Percentiles rank a stretch among this genome's conserved stretches.
Evolutionary conservation across 208 protist genomes (phyloP).

Genomic region (Leishmania guyanensis): DNA sequence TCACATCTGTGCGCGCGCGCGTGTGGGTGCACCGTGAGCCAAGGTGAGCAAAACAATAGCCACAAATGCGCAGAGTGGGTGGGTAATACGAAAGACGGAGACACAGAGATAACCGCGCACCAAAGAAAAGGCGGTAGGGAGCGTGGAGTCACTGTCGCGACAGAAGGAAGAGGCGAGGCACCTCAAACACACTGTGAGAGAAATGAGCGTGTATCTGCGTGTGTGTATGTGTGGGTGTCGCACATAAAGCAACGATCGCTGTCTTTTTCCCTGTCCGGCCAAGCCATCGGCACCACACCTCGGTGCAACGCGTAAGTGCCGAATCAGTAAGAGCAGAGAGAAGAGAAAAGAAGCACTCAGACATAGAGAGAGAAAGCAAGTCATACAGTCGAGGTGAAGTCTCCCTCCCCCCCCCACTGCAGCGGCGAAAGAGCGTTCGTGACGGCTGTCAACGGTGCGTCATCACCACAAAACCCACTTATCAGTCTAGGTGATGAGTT

Average conservation of each 20-base stretch:
- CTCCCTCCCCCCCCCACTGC: not conserved
- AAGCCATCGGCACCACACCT: not conserved
- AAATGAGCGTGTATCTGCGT: not conserved
- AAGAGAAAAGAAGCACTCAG: not conserved
- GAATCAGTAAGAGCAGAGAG: not conserved
- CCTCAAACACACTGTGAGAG: not conserved
- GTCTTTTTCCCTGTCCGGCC: not conserved
- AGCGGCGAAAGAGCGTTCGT: not conserved
- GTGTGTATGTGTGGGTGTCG: not conserved
- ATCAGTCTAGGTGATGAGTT: not conserved
- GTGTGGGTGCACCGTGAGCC: not conserved
- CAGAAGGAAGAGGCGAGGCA: not conserved
- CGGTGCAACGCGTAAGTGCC: not conserved
- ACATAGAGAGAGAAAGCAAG: not conserved
- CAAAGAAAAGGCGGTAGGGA: not conserved
- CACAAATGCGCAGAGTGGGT: not conserved
- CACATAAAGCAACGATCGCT: not conserved
- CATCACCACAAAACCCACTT: not conserved
- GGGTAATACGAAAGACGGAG: not conserved
- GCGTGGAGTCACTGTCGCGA: not conserved
- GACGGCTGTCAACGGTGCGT: not conserved
- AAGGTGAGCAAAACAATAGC: not conserved
- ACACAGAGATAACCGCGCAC: not conserved
- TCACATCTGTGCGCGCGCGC: not conserved
- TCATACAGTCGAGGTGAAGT: not conserved